Base-by-base conservation (phyloP, 148 eudicot species). In the Polygonum maritimum region DNA sequence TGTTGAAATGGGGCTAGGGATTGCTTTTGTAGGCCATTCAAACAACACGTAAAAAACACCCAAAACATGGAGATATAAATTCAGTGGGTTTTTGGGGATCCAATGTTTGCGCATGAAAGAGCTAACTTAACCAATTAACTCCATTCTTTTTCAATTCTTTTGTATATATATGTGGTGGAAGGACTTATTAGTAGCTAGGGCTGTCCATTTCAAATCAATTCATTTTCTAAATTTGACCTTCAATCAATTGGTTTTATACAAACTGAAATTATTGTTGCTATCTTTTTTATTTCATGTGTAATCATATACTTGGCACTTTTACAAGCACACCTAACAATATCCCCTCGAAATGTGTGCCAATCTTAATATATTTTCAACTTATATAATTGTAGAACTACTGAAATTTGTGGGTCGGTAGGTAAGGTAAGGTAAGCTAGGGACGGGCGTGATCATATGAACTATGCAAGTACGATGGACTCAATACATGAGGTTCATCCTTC, bases 61-160 rank as follows among this genome's bases (percentile, higher is more conserved):
- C 21, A 67, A 67, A 67, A 67, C 71, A 67, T 67, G 71, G 71
- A 67, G 44, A 67, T 35, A 67, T 67, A 7, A 36, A 67, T 67
- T 67, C 69, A 67, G 71, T 67, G 71, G 44, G n/a, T 67, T 35
- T 35, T 0, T 67, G 71, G 71, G 71, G 44, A 63, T 36, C 71
- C 71, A 67, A 67, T 63, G 70, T 63, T 63, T 63, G 70, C 70
- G 40, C 70, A 31, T 63, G 7, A 63, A 35, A 63, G 14, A 33
- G 12, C 41, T 12, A 62, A 62, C 13, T 58, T 58, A 58, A 1
- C 35, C 65, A 33, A 14, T 1, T 67, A 11, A 31, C 41, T 67
- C 19, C 44, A 14, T 38, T 67, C 19, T 67, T 36, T 14, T 51
- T 16, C n/a, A 51, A 14, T n/a, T 51, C 55, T 51, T 18, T 26